Evolutionary conservation across 2,329 filamentous ascomycete species (phyloP).

Genomic region (Xylariaceae sp.): DNA sequence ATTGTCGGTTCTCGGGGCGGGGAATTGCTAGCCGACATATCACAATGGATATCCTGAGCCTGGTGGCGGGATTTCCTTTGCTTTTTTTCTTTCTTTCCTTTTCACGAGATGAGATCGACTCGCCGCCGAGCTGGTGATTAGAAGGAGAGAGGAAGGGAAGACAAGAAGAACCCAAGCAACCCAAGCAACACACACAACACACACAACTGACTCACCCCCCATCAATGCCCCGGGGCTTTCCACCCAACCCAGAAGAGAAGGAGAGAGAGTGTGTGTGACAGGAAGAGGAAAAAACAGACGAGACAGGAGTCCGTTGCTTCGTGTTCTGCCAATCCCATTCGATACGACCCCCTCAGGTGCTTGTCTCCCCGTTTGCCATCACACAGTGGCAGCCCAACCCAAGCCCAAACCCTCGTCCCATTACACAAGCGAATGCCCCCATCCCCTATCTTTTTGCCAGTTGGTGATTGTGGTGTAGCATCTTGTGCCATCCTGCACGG

Average conservation of each 20-base stretch:
- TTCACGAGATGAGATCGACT: not conserved
- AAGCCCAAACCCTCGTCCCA: slow-evolving; percentile 3
- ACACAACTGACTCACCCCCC: not conserved
- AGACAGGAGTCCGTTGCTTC: slow-evolving; percentile 2
- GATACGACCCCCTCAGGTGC: slow-evolving; percentile 5
- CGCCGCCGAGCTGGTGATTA: too few species aligned
- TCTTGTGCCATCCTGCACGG: slow-evolving; percentile 11
- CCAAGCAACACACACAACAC: too few species aligned
- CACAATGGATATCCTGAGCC: slow-evolving; percentile 5
- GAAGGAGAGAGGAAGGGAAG: not conserved
- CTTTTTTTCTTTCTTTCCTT: slow-evolving; percentile 4
- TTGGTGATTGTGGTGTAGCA: slow-evolving; percentile 7
- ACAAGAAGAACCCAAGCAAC: too few species aligned
- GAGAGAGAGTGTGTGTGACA: too few species aligned
- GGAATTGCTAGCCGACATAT: slow-evolving; percentile 8
- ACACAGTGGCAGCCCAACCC: slow-evolving; percentile 9
- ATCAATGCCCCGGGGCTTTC: not conserved
- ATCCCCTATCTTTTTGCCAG: slow-evolving; percentile 1
- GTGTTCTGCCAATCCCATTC: not conserved
- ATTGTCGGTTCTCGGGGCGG: slow-evolving; percentile 3
- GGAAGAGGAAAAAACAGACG: not conserved
- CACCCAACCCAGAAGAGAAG: not conserved
- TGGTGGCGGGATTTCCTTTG: slow-evolving; percentile 8
- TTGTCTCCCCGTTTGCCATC: slow-evolving; percentile 8
- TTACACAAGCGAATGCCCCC: slow-evolving; percentile 1